Evolutionary conservation across 148 eudicot species (phyloP), one percentile per base, ranked within the genome.

Genomic region (Rhododendron henanense): DNA sequence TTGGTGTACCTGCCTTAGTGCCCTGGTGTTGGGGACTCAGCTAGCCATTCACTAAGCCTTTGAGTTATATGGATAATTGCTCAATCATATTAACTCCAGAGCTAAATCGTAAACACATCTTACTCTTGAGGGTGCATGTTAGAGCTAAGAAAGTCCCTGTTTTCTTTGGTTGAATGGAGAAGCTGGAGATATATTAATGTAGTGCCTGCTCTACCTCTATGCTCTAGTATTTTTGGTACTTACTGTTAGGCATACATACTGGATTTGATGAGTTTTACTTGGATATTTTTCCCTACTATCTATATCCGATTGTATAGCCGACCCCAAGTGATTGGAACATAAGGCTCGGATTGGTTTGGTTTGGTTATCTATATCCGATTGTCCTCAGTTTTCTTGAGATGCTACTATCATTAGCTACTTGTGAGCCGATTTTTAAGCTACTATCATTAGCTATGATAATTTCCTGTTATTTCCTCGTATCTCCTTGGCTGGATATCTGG

Each of bases 101-200:
- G 35, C 81, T 79, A 48, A 5, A n/a, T 47, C 59, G 8, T 21
- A 23, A n/a, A 23, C 81, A n/a, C 28, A 25, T 47, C 35, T 79
- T 79, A 11, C 28, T 23, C 28, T 79, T 16, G 83, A 31, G 83
- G 16, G 55, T 65, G 53, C 75, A 16, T 82, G 25, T 41, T 28
- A 82, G 84, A 41, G 84, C 50, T 82, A 33, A 82, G 50, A 82
- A 11, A 19, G 75, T 19, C 53, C 81, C 59, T 45, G 35, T 51
- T 78, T 39, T 61, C 25, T 67, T 28, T 67, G 55, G 78, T 45
- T 45, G 50, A 10, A 83, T 83, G 25, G 53, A 45, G 45, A 44
- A 41, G 45, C 13, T 15, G 35, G 55, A 53, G 63, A 79, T 50
- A 50, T 79, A 28, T 47, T 4, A 44, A 47, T 78, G 53, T 79